Base-by-base conservation (phyloP, 352 stramenopile genomes). In the Phytophthora vignae region DNA sequence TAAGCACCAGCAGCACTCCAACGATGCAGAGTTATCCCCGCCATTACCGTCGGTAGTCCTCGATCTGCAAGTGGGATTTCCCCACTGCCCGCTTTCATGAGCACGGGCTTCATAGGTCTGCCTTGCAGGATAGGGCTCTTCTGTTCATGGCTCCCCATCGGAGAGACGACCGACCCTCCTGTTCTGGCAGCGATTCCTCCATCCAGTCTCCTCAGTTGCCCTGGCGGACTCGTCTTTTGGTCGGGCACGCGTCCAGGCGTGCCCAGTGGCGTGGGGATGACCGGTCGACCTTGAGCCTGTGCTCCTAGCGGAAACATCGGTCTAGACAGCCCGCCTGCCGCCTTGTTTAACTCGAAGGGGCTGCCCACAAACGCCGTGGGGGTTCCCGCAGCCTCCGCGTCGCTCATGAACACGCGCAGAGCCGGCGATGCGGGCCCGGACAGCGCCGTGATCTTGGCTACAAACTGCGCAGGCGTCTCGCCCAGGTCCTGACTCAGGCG, bases 1-100 rank as follows among this genome's bases (percentile, higher is more conserved):
- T 40, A 10, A 40, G 33, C 33, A 40, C 12, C 12, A 5, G 9
- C 9, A 15, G 33, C 33, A 15, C 33, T 40, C 33, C 33, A 40
- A 40, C 9, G 12, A 40, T 14, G 4, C 8, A 40, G 15, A 40
- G 12, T 1, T 40, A 61, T 17, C 17, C 3, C 38, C 36, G 31
- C 4, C 15, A 55, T 56, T 76, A 88, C 81, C 71, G 63, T 73
- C 17, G 79, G 74, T 11, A 85, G 40, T 55, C 40, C 49, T 50
- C 53, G 48, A 36, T 65, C 64, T 15, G 44, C 31, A 7, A 49
- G 58, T 49, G 36, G 11, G 8, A 68, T 68, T 4, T 67, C 36
- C 40, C 42, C 55, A 19, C 40, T 19, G 11, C 14, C 29, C 31
- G 38, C 46, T 15, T 73, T 70, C 55, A 76, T 71, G 5, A 68